Evolutionary conservation across 163 green algal genomes (phyloP), one percentile per base, ranked within the genome.

Genomic region (Coccomyxa subellipsoidea): DNA sequence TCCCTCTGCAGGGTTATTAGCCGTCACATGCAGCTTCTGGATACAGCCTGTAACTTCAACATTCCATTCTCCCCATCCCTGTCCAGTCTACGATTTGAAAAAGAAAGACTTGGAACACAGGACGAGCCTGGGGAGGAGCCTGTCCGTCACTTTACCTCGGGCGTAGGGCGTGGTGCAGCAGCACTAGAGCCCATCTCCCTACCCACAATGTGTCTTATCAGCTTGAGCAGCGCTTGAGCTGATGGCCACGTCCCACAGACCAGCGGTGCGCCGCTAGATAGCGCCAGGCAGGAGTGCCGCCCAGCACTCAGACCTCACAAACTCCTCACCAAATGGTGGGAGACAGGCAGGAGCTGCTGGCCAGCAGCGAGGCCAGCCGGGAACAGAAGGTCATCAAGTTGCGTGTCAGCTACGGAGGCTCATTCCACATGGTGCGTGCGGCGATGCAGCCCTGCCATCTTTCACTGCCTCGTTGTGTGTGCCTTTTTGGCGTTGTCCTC

Each of bases 321-420:
- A 1, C 21, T 59, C 15, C 69, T 38, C n/a, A 75, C n/a, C 69
- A 75, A 21, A 69, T 75, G 69, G 69, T 75, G 69, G 31, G 69
- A 38, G 69, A 36, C 69, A 38, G n/a, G n/a, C 31, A 38, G 15
- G n/a, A 75, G 69, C 69, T 75, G 69, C 69, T 36, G 31, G 27
- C 69, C n/a, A 36, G n/a, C 69, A 34, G 31, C n/a, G 69, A 75
- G 3, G 69, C 15, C 2, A 34, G n/a, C 69, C n/a, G 15, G 31
- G 69, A 34, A 38, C n/a, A 75, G 69, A 75, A 75, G n/a, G 69
- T 75, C 69, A 75, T 59, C 75, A 59, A 39, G 37, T 29, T 79
- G 21, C 75, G 36, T 39, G 75, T 79, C 38, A 66, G 75, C 38
- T 79, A 36, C 9, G 75, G 75, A 27, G 75, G 75, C 71, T 31